A percentile compares a stretch with the other conserved stretches of the same genome.
These are phyloP conservation scores for Euphrasia arctica DNA, from an alignment of 305 asterid genomes.

Conservation along the genomic window DNA sequence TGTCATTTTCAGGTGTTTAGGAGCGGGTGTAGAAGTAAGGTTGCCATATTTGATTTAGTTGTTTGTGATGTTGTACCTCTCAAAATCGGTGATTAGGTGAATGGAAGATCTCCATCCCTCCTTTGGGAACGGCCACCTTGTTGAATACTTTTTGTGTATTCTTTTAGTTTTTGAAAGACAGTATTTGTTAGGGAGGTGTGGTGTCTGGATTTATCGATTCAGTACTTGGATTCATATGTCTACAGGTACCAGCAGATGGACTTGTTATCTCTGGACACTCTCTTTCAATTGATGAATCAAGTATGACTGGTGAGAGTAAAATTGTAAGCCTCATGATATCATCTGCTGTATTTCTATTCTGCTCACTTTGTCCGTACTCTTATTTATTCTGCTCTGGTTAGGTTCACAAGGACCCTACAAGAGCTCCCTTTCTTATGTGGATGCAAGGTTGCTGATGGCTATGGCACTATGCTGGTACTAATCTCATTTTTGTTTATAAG, in stretches of 20 bases:
- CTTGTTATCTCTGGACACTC: slow-evolving; percentile 66
- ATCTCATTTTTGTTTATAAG: slow-evolving; percentile 13
- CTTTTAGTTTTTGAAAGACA: background rate
- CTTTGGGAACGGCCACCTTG: background rate
- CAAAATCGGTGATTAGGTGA: slow-evolving; percentile 93
- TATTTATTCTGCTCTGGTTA: slow-evolving; percentile 27
- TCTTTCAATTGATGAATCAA: slow-evolving; percentile 84
- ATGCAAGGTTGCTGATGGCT: slow-evolving; percentile 97
- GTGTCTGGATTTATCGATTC: slow-evolving; percentile 17
- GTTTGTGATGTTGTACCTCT: slow-evolving; percentile 88
- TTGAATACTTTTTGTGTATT: slow-evolving; percentile 2
- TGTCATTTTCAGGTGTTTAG: slow-evolving; percentile 29
- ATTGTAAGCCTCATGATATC: slow-evolving; percentile 45
- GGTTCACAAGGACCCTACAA: slow-evolving; percentile 84
- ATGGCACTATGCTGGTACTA: slow-evolving; percentile 90
- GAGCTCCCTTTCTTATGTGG: slow-evolving; percentile 90
- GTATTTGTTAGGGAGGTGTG: background rate
- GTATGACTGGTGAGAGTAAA: slow-evolving; percentile 96
- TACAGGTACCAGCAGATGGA: slow-evolving; percentile 93
- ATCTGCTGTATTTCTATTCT: slow-evolving; percentile 13
- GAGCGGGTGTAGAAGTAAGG: slow-evolving; percentile 62
- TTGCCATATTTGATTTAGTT: slow-evolving; percentile 78
- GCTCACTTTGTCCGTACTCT: slow-evolving; percentile 17
- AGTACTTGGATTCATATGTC: slow-evolving; percentile 21
- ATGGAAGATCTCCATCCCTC: slow-evolving; percentile 12